Evolutionary conservation across 2,329 filamentous ascomycete species (phyloP).

Genomic region (Aspergillus terreus): DNA sequence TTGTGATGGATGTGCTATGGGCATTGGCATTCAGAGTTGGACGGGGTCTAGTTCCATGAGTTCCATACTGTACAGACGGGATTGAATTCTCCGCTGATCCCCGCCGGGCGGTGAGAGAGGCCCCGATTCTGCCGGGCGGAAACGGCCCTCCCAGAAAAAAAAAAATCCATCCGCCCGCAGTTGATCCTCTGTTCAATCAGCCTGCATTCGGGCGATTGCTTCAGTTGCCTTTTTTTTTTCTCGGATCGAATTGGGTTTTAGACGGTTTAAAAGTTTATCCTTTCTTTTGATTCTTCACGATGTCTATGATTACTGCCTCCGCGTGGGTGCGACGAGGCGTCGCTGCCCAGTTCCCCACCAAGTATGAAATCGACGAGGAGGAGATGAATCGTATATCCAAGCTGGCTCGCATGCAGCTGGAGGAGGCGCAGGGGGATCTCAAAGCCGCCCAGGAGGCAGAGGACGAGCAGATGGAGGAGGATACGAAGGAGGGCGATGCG

Average conservation of each 20-base stretch:
- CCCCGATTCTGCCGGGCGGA: conserved; percentile 33
- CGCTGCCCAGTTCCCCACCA: conserved; percentile 69
- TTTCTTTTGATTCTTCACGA: conserved; percentile 19
- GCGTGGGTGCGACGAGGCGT: conserved; percentile 75
- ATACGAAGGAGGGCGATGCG: conserved; percentile 23
- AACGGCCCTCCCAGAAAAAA: conserved; percentile 4
- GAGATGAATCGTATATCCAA: conserved; percentile 73
- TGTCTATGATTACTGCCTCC: conserved; percentile 70
- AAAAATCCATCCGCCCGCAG: conserved; percentile 2
- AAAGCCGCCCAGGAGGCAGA: conserved; percentile 63
- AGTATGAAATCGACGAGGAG: conserved; percentile 71
- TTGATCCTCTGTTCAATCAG: background rate
- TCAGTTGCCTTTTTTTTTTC: background rate
- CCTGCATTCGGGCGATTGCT: background rate
- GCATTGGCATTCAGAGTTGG: conserved; percentile 6
- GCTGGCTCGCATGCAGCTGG: conserved; percentile 73
- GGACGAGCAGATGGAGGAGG: conserved; percentile 26
- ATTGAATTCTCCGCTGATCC: conserved; percentile 14
- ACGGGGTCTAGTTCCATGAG: no score
- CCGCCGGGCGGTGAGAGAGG: conserved; percentile 21
- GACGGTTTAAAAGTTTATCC: background rate
- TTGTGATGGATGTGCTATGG: conserved; percentile 42
- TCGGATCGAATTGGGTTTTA: background rate
- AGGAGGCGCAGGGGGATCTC: conserved; percentile 86
- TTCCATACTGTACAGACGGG: background rate